These are phyloP conservation scores for Stemphylium lycopersici DNA, from an alignment of 2,329 filamentous ascomycete genomes.

Conservation along the genomic window DNA sequence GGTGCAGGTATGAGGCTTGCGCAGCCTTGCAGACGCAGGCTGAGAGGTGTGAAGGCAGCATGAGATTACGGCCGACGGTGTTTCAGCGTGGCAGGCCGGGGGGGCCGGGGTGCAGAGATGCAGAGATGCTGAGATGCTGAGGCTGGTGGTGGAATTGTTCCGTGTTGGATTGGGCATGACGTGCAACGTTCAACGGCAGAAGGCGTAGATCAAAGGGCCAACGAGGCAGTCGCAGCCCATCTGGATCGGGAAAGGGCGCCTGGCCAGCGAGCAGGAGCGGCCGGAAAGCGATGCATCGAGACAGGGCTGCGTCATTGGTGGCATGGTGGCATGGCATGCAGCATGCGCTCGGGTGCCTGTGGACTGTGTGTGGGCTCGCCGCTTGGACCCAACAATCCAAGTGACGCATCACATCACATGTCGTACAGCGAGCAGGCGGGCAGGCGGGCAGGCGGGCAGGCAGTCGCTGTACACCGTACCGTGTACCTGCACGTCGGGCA, in stretches of 20 bases:
- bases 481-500: too few relatives aligned
- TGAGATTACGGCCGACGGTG: too few relatives aligned
- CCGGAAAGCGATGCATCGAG: conserved; percentile 9
- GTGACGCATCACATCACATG: neutral
- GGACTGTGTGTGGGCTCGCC: neutral
- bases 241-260: conserved; percentile 17
- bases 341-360: too few relatives aligned
- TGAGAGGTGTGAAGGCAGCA: too few relatives aligned
- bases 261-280: neutral
- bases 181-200: neutral
- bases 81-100: neutral
- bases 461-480: too few relatives aligned
- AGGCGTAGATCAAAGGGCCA: neutral
- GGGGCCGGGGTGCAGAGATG: neutral
- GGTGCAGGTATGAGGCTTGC: conserved; percentile 1
- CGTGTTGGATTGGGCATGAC: conserved; percentile 16
- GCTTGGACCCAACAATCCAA: neutral
- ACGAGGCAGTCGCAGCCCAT: conserved; percentile 7
- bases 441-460: too few relatives aligned
- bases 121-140: conserved; percentile 13
- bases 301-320: conserved; percentile 22
- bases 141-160: conserved; percentile 15
- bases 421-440: neutral
- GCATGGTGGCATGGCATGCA: neutral
- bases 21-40: too few relatives aligned